Conservation (phyloP, 306 rosid genomes). For the Fragaria iinumae region DNA sequence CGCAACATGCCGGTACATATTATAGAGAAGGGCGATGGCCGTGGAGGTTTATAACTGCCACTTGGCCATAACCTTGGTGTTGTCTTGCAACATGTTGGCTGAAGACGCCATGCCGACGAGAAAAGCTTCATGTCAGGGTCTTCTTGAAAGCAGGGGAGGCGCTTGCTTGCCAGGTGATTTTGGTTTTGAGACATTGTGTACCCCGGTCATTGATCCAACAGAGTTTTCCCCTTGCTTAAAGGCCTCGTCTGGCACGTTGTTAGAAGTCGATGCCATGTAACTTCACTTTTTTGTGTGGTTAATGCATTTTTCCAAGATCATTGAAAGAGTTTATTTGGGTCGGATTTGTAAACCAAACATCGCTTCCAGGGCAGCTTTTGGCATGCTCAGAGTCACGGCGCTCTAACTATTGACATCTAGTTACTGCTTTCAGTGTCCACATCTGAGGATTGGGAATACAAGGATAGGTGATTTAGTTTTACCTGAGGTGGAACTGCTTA, state of each 20-base stretch:
- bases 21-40: conserved; percentile 31
- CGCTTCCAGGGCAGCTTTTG: conserved; percentile 28
- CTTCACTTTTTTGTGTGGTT: conserved; percentile 18
- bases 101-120: conserved; percentile 29
- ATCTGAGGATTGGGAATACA: conserved; percentile 24
- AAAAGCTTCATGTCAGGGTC: conserved; percentile 29
- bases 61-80: conserved; percentile 27
- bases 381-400: conserved; percentile 31
- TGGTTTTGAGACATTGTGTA: conserved; percentile 33
- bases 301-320: conserved; percentile 23
- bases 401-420: conserved; percentile 33
- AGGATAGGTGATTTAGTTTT: conserved; percentile 17
- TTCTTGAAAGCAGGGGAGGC: conserved; percentile 29
- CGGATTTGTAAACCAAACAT: conserved; percentile 30
- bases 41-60: conserved; percentile 32
- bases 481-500: conserved; percentile 35
- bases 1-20: conserved; percentile 44
- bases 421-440: conserved; percentile 14
- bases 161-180: conserved; percentile 6
- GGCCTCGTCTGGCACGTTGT: conserved; percentile 22
- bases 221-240: conserved; percentile 4
- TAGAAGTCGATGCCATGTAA: conserved; percentile 25
- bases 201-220: conserved; percentile 25
- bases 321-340: conserved; percentile 34
- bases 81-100: conserved; percentile 14